Conservation (phyloP, 1,139 yeast genomes). For the Scheffersomyces insectosa region DNA sequence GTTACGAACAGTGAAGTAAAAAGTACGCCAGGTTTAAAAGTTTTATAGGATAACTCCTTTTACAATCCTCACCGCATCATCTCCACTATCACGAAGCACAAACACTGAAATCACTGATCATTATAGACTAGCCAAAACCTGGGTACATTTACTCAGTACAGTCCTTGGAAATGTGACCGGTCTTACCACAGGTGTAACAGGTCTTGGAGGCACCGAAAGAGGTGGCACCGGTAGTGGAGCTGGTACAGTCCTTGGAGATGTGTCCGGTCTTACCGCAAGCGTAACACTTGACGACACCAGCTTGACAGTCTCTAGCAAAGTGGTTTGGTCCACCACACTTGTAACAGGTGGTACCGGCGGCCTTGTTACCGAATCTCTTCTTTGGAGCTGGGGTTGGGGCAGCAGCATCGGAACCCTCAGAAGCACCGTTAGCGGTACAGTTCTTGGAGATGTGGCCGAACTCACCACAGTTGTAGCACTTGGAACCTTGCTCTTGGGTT, state of each 20-base stretch:
- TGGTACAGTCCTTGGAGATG: slow-evolving; percentile 78
- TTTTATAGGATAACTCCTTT: too few relatives aligned
- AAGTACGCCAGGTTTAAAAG: too few relatives aligned
- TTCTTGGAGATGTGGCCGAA: slow-evolving; percentile 82
- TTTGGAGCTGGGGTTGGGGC: slow-evolving; percentile 14
- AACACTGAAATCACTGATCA: too few relatives aligned
- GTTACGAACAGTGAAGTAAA: too few relatives aligned
- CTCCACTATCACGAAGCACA: too few relatives aligned
- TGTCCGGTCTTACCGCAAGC: slow-evolving; percentile 92
- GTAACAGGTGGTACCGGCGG: slow-evolving; percentile 68
- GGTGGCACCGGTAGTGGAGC: slow-evolving; percentile 43
- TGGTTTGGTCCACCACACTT: slow-evolving; percentile 95
- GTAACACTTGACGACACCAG: slow-evolving; percentile 75
- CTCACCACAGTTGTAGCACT: slow-evolving; percentile 62
- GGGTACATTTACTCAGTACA: slow-evolving; percentile 46
- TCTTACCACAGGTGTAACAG: slow-evolving; percentile 53
- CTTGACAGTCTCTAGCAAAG: slow-evolving; percentile 88
- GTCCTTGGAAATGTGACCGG: slow-evolving; percentile 49
- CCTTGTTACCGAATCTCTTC: slow-evolving; percentile 11
- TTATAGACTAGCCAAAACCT: too few relatives aligned
- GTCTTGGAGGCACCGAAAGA: slow-evolving; percentile 43
- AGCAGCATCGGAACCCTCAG: slow-evolving; percentile 10
- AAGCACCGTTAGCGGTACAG: slow-evolving; percentile 44
- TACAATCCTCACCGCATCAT: too few relatives aligned
- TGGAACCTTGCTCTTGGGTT: slow-evolving; percentile 48